Evolutionary conservation across 176 grass and related monocot species (phyloP), one percentile per base, ranked within the genome.

Genomic region (Pontederia paniculata): DNA sequence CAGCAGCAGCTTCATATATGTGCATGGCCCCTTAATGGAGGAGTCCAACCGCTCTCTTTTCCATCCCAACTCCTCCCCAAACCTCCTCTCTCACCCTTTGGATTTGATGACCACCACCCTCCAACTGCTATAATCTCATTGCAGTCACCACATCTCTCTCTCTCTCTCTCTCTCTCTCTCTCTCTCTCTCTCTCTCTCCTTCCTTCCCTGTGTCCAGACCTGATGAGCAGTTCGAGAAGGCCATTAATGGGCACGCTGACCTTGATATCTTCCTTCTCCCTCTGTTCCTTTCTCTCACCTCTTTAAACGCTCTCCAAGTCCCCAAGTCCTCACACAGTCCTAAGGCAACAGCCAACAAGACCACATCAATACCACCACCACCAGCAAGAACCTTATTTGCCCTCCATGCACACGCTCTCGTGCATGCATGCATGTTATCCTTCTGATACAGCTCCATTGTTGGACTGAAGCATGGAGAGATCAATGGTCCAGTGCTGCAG

Each of bases 371-470:
- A 69, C 74, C 61, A 71, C 31, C 55, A 60, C 25, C n/a, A n/a
- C n/a, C n/a, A n/a, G n/a, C n/a, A n/a, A n/a, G n/a, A n/a, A n/a
- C n/a, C n/a, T n/a, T n/a, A n/a, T n/a, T n/a, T n/a, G n/a, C n/a
- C 69, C 63, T 50, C 68, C 17, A 60, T 69, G 55, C 66, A 45
- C 65, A 77, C 66, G 62, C 65, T 63, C 76, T 72, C 41, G 68
- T 82, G 77, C 68, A 53, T 69, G 76, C 77, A 78, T 77, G 63
- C 75, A 77, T 71, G 67, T 50, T 51, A 25, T 50, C 25, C 37
- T 19, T 46, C 69, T 64, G n/a, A 21, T 58, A 54, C 67, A 58
- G 42, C 28, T 74, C 72, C 65, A 31, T 47, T 16, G 25, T 52
- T 44, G 31, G 43, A 50, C 31, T 48, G 12, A 55, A 9, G 15